Evolutionary conservation across 805 yeast genomes (phyloP), one percentile per base, ranked within the genome.

Genomic region (Cyberlindnera petersonii): DNA sequence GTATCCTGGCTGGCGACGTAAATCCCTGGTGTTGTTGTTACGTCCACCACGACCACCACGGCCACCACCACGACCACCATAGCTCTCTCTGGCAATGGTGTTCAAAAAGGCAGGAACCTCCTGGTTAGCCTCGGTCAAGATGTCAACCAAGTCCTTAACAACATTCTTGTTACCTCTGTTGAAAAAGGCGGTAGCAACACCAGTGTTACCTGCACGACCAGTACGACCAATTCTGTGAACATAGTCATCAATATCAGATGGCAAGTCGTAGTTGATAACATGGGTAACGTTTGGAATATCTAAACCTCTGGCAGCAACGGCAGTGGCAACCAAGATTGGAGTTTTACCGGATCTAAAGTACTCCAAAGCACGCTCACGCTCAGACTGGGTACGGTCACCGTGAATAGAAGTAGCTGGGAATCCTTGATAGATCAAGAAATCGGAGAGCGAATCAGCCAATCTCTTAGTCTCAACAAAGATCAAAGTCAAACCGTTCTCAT

Each of bases 151-250:
- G 48, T 88, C 96, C 65, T 86, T 86, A 52, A 79, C 91, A 57
- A 94, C 75, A 61, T 88, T 88, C 61, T 75, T 79, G 79, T 88
- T 93, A 64, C 83, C 84, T 72, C 98, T 85, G 83, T 93, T 93
- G 71, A 93, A 86, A 74, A 93, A 93, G 36, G 99, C 95, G 52
- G 97, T 89, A 50, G 99, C 97, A 56, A 86, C 75, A 85, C 99
- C 99, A 47, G 84, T 81, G 73, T 93, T 93, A 77, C 98, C 98
- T 59, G 99, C 99, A 81, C 99, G 93, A 71, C 98, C 99, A 61
- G 99, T 93, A 81, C 98, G 91, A 79, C 98, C 98, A 63, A 93
- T 93, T 74, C 98, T 86, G 74, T 93, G 98, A 44, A 93, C 98
- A 63, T 93, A 93, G 69, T 93, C 98, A 67, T 93, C 98, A 59